A percentile compares a stretch with the other conserved stretches of the same genome.
phyloP scores from a whole-genome alignment of 805 yeast species.

The Isabelozyma pseudorhagii region DNA sequence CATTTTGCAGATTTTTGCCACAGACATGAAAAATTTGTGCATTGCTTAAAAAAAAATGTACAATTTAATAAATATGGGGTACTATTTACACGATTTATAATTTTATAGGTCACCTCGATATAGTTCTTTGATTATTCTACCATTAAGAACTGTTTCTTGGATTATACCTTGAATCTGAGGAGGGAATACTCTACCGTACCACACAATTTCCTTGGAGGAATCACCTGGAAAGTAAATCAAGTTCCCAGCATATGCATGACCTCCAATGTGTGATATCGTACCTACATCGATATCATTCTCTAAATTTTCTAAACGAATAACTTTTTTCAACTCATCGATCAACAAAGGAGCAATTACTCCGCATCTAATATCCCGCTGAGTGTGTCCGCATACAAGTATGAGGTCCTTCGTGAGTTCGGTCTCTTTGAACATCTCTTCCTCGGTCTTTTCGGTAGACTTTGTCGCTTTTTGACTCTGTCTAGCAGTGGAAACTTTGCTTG shows the following conservation, averaged over 20 bases:
- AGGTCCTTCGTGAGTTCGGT: constrained; percentile 19
- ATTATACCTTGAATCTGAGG: constrained; percentile 65
- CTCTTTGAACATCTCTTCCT: constrained; percentile 5
- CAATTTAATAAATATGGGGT: neutral
- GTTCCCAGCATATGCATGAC: constrained; percentile 86
- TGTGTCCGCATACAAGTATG: constrained; percentile 65
- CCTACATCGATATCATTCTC: constrained; percentile 42
- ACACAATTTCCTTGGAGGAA: constrained; percentile 44
- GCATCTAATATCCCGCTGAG: constrained; percentile 61
- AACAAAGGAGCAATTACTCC: constrained; percentile 64
- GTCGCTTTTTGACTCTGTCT: neutral
- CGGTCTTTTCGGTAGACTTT: constrained; percentile 1
- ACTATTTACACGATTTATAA: constrained; percentile 1
- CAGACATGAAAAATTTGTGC: neutral
- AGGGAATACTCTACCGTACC: constrained; percentile 80
- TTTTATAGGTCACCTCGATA: constrained; percentile 43
- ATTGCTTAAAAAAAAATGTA: neutral
- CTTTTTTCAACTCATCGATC: constrained; percentile 45
- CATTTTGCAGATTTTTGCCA: neutral
- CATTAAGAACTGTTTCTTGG: constrained; percentile 46
- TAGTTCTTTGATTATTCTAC: constrained; percentile 52
- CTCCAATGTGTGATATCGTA: constrained; percentile 73
- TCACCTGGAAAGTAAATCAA: constrained; percentile 50
- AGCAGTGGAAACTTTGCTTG: neutral
- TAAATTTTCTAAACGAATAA: constrained; percentile 32